Evolutionary conservation across 768 basidiomycete species (phyloP), one percentile per base, ranked within the genome.

Genomic region (Boletellus sp.): DNA sequence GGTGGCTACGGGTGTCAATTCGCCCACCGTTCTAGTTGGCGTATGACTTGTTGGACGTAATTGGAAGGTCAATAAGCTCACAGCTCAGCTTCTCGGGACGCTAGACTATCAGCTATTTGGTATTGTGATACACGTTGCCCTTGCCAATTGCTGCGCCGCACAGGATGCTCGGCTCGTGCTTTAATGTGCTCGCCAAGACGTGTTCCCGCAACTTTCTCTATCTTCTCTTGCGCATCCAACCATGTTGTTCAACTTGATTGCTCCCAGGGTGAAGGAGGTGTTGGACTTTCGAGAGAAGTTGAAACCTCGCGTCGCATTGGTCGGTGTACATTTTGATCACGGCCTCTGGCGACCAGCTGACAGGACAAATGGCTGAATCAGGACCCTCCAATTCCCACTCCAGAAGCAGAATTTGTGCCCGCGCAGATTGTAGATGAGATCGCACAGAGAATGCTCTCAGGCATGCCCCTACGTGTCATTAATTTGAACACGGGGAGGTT

Each of bases 401-500:
- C 51, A 2, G 42, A 54, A 31, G 51, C 53, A 41, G 50, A 43
- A 12, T 17, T 51, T 3, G 2, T 40, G 11, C 61, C 61, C 6
- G 24, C 12, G 2, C 49, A 58, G 24, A 17, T 51, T 9, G 40
- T 63, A 8, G 59, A 64, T 20, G 62, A 61, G 34, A 28, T 54
- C 32, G 49, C 51, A 4, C 53, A 53, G 37, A 64, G 49, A 36
- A 43, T 51, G 26, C 56, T 56, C 3, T 58, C 56, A 0, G 42
- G 42, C 31, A 63, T 63, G 59, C 61, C 62, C 8, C 47, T 64
- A 1, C 62, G 62, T 17, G 2, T 64, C 47, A 63, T 63, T 15
- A 45, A 60, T 47, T 22, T 63, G 6, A 37, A 42, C 24, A 58
- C 58, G 7, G 62, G 62, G 12, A 40, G 47, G 7, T 64, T 63